Base-by-base conservation (phyloP, 805 yeast species). In the Candida berthetii region DNA sequence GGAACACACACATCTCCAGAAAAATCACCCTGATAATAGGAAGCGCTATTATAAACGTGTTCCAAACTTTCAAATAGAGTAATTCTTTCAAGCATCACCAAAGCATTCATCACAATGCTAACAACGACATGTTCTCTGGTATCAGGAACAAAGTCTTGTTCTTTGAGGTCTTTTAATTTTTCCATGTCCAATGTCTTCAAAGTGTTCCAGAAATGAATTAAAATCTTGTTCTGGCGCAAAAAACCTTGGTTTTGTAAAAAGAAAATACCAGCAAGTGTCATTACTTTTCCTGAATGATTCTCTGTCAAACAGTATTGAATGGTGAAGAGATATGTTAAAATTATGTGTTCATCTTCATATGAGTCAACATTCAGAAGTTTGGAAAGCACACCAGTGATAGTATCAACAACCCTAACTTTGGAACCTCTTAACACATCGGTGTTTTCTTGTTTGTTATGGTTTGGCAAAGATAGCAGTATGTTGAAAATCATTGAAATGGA, bases 161-260 rank as follows among this genome's bases (percentile, higher is more conserved):
- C 66, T 32, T 65, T 68, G 16, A 66, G 46, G 36, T 61, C 50
- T 29, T 58, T 38, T 37, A 62, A 35, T 41, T 60, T 47, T 29
- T 52, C 49, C 13, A 53, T 48, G 17, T 55, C 59, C 13, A 56
- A 44, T 1, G 35, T 16, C 0, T 35, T 43, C 31, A 65, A 42
- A 28, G 55, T 35, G 17, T 48, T 47, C 43, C 62, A 51, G 45
- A 57, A 60, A 47, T 54, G 47, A 46, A 56, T 10, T 45, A 57
- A 27, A 35, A 50, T 33, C 4, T 62, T 57, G 33, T 58, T 60
- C 36, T 71, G 52, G 5, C 47, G 50, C 3, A 58, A 51, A 42
- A 70, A 71, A 4, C 80, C 80, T 8, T 72, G 75, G 34, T 62
- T 54, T 50, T 80, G 81, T 42, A 79, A 61, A 36, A 80, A 68